Base-by-base conservation (phyloP, 1,284 basidiomycete genomes). In the Exsudoporus floridanus region DNA sequence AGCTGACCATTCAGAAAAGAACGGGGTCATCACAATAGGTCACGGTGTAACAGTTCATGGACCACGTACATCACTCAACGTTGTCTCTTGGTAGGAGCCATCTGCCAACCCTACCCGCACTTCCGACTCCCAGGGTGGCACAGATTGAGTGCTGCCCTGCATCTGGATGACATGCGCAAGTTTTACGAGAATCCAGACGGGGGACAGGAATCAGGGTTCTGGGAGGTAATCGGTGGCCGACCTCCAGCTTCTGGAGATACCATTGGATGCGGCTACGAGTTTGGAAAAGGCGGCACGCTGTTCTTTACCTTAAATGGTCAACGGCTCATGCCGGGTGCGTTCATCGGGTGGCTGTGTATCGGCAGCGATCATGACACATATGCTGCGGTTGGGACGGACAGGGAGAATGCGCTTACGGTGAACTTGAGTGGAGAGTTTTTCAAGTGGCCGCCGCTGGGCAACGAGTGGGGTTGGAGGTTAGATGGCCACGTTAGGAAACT, bases 231-330 rank as follows among this genome's bases (percentile, higher is more conserved):
- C 16, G 49, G 48, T 9, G 53, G 46, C 16, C 54, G 46, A n/a
- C 27, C 23, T 23, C 23, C 23, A 5, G 23, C 23, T 5, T 23
- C 23, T 3, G 23, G 23, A 23, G 80, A 85, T 63, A 78, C 70
- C 3, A 61, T 88, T 40, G 84, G 86, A 5, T 85, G 83, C 50
- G 85, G 84, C 0, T 86, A 83, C 66, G 76, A 79, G 55, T 84
- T 83, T 55, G 61, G 67, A 21, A 68, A 73, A 0, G 78, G 78
- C 0, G 39, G 54, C 2, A 62, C 70, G 21, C 56, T 88, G n/a
- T 89, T 88, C 73, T 88, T 76, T 73, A 88, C 86, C 5, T 77
- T 80, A 65, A 86, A 88, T 56, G 86, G 84, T 10, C 40, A 64
- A n/a, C 77, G 78, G 2, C 75, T 86, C 1, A 23, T 23, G 23